Base-by-base conservation (phyloP, 2,329 filamentous ascomycete genomes). In the Pezicula radicicola region DNA sequence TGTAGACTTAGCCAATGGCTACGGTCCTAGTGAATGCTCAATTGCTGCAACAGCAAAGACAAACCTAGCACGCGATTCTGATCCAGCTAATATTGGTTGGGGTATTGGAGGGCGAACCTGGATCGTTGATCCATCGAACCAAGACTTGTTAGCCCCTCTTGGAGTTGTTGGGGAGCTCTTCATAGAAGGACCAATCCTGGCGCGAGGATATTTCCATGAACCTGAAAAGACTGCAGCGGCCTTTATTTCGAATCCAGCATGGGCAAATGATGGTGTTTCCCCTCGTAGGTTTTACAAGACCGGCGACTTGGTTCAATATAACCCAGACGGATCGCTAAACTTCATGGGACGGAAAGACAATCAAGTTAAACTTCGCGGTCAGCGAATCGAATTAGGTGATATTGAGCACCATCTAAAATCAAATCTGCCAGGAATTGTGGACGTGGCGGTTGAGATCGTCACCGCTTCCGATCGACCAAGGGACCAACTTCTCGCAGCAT, bases 331-430 rank as follows among this genome's bases (percentile, higher is more conserved):
- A 8, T 78, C 76, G 10, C 81, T 85, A 55, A 76, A 80, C 30
- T 86, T 85, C 63, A 66, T 84, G 35, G 83, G 83, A 6, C 76
- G 83, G 16, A 77, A 78, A 44, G 83, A 87, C 60, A 81, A 83
- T 25, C 83, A 86, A 65, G 76, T 85, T 50, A 87, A 87, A 21
- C 3, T 30, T 6, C 28, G 28, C 7, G 28, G 28, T 30, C 28
- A 30, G 28, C 4, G 28, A 30, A 9, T 30, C 2, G 28, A 30
- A 30, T 4, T 30, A 5, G 7, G 28, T 30, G 28, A 4, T 2
- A 30, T 30, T 12, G 28, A 30, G 7, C 28, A 30, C 28, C 7
- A 5, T 21, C 21, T 21, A 21, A 28, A 28, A 28, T 28, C 27
- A 28, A 9, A 28, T 9, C 9, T 28, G 27, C 27, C 27, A 28